These are phyloP conservation scores for Tylopilus balloui DNA, from an alignment of 768 basidiomycete genomes.

Conservation along the genomic window DNA sequence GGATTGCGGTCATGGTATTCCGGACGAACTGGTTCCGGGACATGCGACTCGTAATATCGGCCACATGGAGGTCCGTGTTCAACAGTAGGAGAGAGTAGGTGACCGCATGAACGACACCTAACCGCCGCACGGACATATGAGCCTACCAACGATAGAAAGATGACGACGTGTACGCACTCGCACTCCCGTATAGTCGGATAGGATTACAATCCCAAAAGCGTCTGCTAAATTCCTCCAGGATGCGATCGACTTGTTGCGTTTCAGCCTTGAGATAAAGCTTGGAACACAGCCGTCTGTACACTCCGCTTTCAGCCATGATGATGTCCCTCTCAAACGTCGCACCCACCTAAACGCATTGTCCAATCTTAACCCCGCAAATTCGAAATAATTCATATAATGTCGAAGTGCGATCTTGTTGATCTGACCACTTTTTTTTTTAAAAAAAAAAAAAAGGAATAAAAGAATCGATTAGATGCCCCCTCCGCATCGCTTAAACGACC, in stretches of 20 bases:
- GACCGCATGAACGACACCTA: conserved; percentile 93
- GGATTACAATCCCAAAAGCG: conserved; percentile 94
- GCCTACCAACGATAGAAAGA: neutral
- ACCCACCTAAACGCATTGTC: conserved; percentile 85
- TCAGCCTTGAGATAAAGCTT: conserved; percentile 94
- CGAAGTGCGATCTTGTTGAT: conserved; percentile 73
- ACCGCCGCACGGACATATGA: conserved; percentile 1
- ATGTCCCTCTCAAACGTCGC: neutral
- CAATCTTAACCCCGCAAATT: conserved; percentile 76
- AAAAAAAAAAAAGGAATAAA: neutral
- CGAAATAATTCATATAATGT: conserved; percentile 84
- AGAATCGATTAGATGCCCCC: neutral
- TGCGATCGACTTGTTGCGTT: conserved; percentile 96
- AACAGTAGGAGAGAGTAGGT: conserved; percentile 89
- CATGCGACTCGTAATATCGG: conserved; percentile 86
- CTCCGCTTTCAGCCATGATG: neutral
- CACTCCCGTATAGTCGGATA: conserved; percentile 69
- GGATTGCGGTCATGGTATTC: conserved; percentile 86
- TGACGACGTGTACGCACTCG: conserved; percentile 51
- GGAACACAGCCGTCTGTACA: conserved; percentile 71
- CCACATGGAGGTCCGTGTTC: conserved; percentile 97
- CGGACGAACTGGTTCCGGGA: conserved; percentile 87
- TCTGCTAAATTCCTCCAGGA: conserved; percentile 85
- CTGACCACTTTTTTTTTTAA: conserved; percentile 46
- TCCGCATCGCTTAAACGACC: neutral